Evolutionary conservation across 2,329 filamentous ascomycete genomes (phyloP).

Genomic region (Fusarium staphyleae): DNA sequence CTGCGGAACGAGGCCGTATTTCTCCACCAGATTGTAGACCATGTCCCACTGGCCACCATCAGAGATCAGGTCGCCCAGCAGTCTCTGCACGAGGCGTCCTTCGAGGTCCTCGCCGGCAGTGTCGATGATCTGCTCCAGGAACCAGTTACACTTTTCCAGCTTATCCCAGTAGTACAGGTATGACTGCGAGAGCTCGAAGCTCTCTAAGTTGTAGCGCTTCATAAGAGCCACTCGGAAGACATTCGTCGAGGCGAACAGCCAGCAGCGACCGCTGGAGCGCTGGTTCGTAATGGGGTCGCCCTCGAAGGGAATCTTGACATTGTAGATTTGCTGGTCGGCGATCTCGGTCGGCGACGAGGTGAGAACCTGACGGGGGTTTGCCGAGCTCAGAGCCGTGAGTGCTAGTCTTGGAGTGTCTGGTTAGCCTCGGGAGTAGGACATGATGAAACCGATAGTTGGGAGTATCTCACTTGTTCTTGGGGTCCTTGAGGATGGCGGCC

Average conservation of each 20-base stretch:
- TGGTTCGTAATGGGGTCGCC: conserved; percentile 87
- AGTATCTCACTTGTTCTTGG: conserved; percentile 65
- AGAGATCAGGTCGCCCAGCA: conserved; percentile 72
- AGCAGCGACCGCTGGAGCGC: conserved; percentile 81
- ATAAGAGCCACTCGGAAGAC: conserved; percentile 89
- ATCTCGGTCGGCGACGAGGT: conserved; percentile 68
- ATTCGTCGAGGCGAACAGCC: conserved; percentile 92
- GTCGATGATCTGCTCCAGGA: conserved; percentile 82
- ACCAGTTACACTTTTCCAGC: conserved; percentile 89
- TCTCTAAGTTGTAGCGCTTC: conserved; percentile 78
- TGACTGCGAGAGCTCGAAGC: conserved; percentile 85
- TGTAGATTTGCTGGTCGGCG: conserved; percentile 81
- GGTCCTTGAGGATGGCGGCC: conserved; percentile 66
- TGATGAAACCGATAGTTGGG: background rate
- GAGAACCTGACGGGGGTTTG: conserved; percentile 71
- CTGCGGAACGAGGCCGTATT: conserved; percentile 90
- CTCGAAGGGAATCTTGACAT: conserved; percentile 81
- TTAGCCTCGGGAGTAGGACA: conserved; percentile 1
- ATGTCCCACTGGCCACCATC: conserved; percentile 95
- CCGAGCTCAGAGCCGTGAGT: conserved; percentile 73
- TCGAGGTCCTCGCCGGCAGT: conserved; percentile 76
- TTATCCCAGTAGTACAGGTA: conserved; percentile 96
- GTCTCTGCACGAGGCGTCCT: conserved; percentile 72
- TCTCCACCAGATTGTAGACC: conserved; percentile 83
- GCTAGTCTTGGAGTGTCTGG: conserved; percentile 64